Conservation (phyloP, 805 yeast species). For the Wickerhamiella siamensis region DNA sequence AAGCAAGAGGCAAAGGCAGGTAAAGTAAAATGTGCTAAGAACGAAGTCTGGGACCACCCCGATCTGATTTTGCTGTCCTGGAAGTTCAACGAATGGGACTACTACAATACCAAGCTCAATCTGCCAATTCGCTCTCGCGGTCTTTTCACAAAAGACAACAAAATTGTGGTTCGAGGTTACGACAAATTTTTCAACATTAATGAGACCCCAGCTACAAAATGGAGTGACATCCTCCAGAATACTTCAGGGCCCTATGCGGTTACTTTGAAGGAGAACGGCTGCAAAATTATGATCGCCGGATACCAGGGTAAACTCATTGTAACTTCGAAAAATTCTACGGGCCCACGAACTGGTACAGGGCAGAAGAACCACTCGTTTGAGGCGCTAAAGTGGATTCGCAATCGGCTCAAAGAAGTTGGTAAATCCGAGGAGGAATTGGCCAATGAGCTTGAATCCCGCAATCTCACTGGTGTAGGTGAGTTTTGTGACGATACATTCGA, state of each 20-base stretch:
- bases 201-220: constrained; percentile 44
- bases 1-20: constrained; percentile 10
- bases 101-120: constrained; percentile 35
- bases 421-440: constrained; percentile 41
- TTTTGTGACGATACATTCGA: constrained; percentile 86
- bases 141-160: constrained; percentile 39
- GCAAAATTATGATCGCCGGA: constrained; percentile 74
- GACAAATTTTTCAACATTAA: constrained; percentile 82
- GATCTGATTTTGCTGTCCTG: constrained; percentile 31
- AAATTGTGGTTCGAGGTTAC: constrained; percentile 71
- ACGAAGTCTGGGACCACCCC: constrained; percentile 19
- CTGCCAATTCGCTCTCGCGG: constrained; percentile 79
- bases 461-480: constrained; percentile 81
- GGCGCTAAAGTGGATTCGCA: constrained; percentile 45
- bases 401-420: constrained; percentile 35
- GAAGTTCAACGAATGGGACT: constrained; percentile 89
- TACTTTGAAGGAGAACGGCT: constrained; percentile 85
- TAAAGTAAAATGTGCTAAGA: constrained; percentile 10
- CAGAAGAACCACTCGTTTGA: constrained; percentile 57
- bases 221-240: constrained; percentile 30
- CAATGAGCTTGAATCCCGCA: constrained; percentile 31
- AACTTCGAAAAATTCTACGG: constrained; percentile 85
- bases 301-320: constrained; percentile 65
- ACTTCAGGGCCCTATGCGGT: constrained; percentile 69
- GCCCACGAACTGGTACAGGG: constrained; percentile 29